Evolutionary conservation across 2,329 filamentous ascomycete species (phyloP).

Genomic region (Diplocarpon rosae): DNA sequence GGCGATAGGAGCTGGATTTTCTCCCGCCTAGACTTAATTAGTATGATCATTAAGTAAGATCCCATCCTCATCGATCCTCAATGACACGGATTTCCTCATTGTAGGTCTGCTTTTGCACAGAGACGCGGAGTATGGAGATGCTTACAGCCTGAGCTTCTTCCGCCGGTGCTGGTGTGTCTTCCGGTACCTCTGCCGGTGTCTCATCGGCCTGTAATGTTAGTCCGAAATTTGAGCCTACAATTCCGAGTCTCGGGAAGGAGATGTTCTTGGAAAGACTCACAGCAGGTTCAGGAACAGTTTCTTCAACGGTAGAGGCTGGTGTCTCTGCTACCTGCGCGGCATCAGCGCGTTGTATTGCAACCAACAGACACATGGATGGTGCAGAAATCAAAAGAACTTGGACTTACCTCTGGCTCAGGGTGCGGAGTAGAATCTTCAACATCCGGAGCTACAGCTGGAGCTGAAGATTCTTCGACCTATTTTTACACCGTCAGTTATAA

Average conservation of each 20-base stretch:
- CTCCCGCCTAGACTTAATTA: neutral
- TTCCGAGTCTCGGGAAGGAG: neutral
- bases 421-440: too few relatives aligned
- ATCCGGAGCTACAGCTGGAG: too few relatives aligned
- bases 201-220: constrained; percentile 1
- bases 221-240: neutral
- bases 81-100: too few relatives aligned
- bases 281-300: neutral
- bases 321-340: constrained; percentile 3
- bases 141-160: constrained; percentile 2
- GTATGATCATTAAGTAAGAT: neutral
- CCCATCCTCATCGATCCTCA: too few relatives aligned
- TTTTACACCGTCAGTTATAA: too few relatives aligned
- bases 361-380: neutral
- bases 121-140: neutral
- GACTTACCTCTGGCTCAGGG: too few relatives aligned
- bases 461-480: too few relatives aligned
- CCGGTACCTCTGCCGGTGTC: neutral
- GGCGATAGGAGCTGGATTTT: neutral
- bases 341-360: neutral
- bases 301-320: neutral
- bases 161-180: neutral
- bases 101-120: too few relatives aligned
- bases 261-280: neutral
- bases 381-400: too few relatives aligned